Evolutionary conservation across 176 grass and related monocot species (phyloP), one percentile per base, ranked within the genome.

Genomic region (Rhynchospora pubera): DNA sequence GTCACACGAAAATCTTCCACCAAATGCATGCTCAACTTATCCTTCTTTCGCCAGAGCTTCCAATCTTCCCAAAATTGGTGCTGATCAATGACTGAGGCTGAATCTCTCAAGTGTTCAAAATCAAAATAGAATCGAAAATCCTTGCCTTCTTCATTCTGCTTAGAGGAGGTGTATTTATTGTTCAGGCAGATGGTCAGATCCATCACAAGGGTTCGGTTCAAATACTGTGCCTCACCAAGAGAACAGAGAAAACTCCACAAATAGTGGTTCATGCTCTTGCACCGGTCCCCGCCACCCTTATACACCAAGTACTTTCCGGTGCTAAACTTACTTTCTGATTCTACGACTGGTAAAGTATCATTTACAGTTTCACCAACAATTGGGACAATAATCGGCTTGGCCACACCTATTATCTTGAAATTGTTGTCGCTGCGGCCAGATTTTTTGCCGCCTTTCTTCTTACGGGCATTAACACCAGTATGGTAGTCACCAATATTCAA

Each of bases 181-280:
- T 84, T 87, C 47, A 97, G 91, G 87, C 94, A 94, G 57, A 97
- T 73, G 12, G 81, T 85, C 9, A 89, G 84, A 71, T 97, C 92
- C 92, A 97, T 94, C 70, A 94, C 94, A 64, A 97, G 90, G 0
- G 94, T 92, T 50, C 94, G 84, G 22, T 97, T 97, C 90, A 94
- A 88, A 86, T 91, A 92, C 53, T 94, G 86, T 1, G 94, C 94
- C 77, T 97, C 94, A 9, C 94, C 92, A 3, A 97, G 90, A 0
- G 92, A 87, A 77, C 92, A 94, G 22, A 97, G 83, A 32, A 97
- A 91, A 0, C 94, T 91, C 94, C 94, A 94, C 34, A 97, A 81
- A 79, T 80, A 94, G 78, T 92, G 94, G 80, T 97, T 97, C 94
- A 97, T 97, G 92, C 83, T 91, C 87, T 97, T 97, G 86, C 94